phyloP scores from a whole-genome alignment of 208 protist species.

The Balamuthia mandrillaris region DNA sequence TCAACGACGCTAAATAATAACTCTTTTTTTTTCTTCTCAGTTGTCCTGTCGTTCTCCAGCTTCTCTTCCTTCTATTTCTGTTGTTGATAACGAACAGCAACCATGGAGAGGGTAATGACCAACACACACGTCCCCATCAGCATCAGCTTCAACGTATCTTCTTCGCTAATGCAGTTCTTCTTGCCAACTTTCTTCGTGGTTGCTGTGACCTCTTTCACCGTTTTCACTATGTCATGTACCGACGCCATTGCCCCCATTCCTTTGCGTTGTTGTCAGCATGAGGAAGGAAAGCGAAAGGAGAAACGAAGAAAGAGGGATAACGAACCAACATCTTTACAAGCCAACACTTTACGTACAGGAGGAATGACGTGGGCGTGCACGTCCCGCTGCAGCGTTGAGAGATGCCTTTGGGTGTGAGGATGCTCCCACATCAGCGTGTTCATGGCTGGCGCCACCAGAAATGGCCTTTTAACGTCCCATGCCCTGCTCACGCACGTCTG shows the following conservation, averaged over 20 bases:
- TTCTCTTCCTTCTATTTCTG: no score
- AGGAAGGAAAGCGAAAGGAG: background rate
- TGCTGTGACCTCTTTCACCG: no score
- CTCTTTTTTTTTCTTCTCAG: no score
- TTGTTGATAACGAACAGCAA: no score
- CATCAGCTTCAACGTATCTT: no score
- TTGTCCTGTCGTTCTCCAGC: no score
- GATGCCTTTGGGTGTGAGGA: conserved; percentile 81
- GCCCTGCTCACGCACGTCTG: conserved; percentile 89
- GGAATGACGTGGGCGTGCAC: conserved; percentile 70
- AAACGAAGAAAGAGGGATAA: background rate
- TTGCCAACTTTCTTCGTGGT: no score
- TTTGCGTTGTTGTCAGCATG: background rate
- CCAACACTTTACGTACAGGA: conserved; percentile 85
- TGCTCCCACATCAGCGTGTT: conserved; percentile 97
- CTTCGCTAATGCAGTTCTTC: no score
- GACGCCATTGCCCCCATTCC: background rate
- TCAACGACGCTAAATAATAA: no score
- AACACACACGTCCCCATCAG: no score
- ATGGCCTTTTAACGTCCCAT: conserved; percentile 86
- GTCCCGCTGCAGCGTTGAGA: background rate
- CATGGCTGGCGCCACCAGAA: conserved; percentile 96
- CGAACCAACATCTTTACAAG: conserved; percentile 88
- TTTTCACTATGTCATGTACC: background rate
- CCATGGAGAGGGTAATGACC: no score